Evolutionary conservation across 441 rosid species (phyloP), one percentile per base, ranked within the genome.

Genomic region (Syzygium malaccense): DNA sequence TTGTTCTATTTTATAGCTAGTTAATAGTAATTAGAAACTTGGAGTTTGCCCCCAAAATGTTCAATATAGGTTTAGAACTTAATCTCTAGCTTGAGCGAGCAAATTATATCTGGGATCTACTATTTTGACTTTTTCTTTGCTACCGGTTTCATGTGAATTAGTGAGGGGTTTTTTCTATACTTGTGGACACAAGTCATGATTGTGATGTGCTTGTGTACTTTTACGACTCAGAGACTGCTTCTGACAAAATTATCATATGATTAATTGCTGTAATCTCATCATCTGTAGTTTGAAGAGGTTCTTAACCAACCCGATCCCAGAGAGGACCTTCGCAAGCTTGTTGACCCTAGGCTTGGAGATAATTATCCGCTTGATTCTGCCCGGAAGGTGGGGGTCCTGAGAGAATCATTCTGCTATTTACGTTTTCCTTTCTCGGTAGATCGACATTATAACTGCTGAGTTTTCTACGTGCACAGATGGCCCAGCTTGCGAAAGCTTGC

Each of bases 401-500:
- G 55, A 9, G 48, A 49, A 83, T 33, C 28, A 49, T 49, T 84
- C 55, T 88, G 80, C 30, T n/a, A 64, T 49, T 75, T 75, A 23
- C 13, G 86, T 51, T 51, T 53, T 85, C 58, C 60, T n/a, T 55
- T 55, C 41, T 28, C 15, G 15, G 51, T 41, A 13, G 41, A 37
- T 37, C 3, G 4, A 23, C 28, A 37, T 41, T 25, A 5, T 75
- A 75, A 75, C 51, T 53, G 58, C 86, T 53, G 58, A 51, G 56
- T 85, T n/a, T n/a, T 55, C 86, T n/a, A 17, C 10, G 17, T 45
- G 83, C 9, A 45, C 95, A 98, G 99, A 94, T 98, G 96, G 95
- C 96, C 60, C 97, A 94, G 89, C 94, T 98, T 66, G 99, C 97
- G 25, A 95, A 93, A 90, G 98, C 94, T 19, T 96, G 99, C 92